Conservation (phyloP, 176 grass and related monocot species). For the Phyllostachys edulis region DNA sequence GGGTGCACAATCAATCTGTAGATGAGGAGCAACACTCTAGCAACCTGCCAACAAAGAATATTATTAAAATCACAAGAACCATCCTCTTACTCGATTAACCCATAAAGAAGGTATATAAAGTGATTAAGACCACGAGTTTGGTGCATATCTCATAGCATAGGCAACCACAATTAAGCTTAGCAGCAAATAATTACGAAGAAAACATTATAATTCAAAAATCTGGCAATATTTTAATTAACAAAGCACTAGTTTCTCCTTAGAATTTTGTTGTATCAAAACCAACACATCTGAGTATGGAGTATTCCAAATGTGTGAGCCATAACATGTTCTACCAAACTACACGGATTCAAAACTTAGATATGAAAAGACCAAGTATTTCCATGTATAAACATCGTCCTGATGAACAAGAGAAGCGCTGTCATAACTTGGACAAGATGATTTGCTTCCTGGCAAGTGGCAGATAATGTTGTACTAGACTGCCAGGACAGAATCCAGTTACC, state of each 20-base stretch:
- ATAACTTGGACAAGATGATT: constrained; percentile 1
- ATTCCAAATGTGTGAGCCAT: background rate
- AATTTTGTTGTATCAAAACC: constrained; percentile 8
- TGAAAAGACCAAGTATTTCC: constrained; percentile 22
- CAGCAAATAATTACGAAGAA: constrained; percentile 3
- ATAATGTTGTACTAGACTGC: constrained; percentile 23
- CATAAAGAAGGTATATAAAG: constrained; percentile 21
- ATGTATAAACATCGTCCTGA: constrained; percentile 10
- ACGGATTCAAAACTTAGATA: constrained; percentile 13
- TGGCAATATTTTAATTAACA: constrained; percentile 14
- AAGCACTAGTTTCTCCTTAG: constrained; percentile 12
- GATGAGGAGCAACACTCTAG: constrained; percentile 75
- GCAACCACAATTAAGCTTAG: background rate
- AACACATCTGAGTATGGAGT: background rate
- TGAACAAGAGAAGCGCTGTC: constrained; percentile 28
- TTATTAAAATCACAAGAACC: constrained; percentile 18
- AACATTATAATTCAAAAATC: constrained; percentile 25
- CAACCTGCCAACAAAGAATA: constrained; percentile 58
- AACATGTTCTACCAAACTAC: constrained; percentile 5
- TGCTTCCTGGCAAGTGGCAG: constrained; percentile 33
- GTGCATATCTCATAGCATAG: constrained; percentile 1
- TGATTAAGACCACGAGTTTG: background rate
- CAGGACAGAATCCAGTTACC: constrained; percentile 43
- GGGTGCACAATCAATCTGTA: constrained; percentile 81
- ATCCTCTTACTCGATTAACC: constrained; percentile 23